Evolutionary conservation across 2,329 filamentous ascomycete species (phyloP).

Genomic region (Gaeumannomyces sp.): DNA sequence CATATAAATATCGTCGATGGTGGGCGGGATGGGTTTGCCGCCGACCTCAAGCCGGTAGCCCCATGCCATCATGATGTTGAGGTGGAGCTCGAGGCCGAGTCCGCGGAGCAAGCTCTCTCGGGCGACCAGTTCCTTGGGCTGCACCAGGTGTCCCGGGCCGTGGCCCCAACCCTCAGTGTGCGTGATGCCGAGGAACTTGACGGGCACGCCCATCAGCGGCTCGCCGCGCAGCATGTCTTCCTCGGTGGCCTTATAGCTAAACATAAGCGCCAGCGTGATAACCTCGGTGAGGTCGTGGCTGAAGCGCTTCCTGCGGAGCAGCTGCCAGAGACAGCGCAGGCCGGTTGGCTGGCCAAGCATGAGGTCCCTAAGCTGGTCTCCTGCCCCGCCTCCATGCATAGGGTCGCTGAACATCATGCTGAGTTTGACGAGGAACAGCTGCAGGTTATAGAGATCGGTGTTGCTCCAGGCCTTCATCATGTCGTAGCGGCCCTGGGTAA

Average conservation of each 20-base stretch:
- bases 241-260: slow-evolving; percentile 29
- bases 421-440: slow-evolving; percentile 66
- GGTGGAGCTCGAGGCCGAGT: slow-evolving; percentile 43
- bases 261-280: slow-evolving; percentile 51
- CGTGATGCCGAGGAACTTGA: slow-evolving; percentile 43
- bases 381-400: slow-evolving; percentile 38
- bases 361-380: slow-evolving; percentile 39
- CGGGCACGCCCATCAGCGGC: slow-evolving; percentile 44
- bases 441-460: slow-evolving; percentile 53
- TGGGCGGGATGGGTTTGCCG: slow-evolving; percentile 44
- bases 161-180: slow-evolving; percentile 52
- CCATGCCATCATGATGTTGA: slow-evolving; percentile 52
- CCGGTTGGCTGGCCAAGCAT: slow-evolving; percentile 51
- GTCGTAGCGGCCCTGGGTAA: slow-evolving; percentile 46
- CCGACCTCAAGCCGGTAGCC: slow-evolving; percentile 52
- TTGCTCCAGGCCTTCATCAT: slow-evolving; percentile 56
- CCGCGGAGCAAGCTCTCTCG: slow-evolving; percentile 47
- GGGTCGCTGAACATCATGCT: slow-evolving; percentile 64
- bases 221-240: no score
- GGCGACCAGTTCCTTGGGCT: slow-evolving; percentile 54
- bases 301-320: slow-evolving; percentile 51
- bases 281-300: slow-evolving; percentile 40
- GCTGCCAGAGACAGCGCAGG: slow-evolving; percentile 50
- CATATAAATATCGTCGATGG: slow-evolving; percentile 44
- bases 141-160: slow-evolving; percentile 38